Percentiles rank a stretch among this genome's conserved stretches.
phyloP scores from a whole-genome alignment of 257 asterid species.

The Nyctanthes arbortristis region DNA sequence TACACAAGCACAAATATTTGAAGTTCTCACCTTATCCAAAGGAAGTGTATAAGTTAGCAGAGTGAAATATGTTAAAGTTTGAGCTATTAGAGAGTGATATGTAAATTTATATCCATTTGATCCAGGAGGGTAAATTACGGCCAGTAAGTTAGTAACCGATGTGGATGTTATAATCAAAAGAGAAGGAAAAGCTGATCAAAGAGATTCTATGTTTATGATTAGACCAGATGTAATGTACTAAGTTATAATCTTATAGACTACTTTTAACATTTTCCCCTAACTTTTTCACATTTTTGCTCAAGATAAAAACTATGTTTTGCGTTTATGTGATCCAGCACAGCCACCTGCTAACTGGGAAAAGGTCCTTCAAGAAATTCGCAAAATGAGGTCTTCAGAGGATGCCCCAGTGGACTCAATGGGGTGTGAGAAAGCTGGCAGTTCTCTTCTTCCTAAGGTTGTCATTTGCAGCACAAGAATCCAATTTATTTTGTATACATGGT shows the following conservation, averaged over 20 bases:
- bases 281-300: background rate
- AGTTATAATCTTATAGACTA: no score
- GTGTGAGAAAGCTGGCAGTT: conserved; percentile 92
- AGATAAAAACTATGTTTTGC: conserved; percentile 6
- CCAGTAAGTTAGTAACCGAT: background rate
- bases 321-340: conserved; percentile 37
- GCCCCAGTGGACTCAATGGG: conserved; percentile 99
- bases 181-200: conserved; percentile 1
- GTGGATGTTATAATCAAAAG: background rate
- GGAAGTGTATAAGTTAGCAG: background rate
- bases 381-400: conserved; percentile 86
- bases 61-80: no score
- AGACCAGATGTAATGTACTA: no score
- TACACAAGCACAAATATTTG: no score
- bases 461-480: conserved; percentile 6
- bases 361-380: conserved; percentile 75
- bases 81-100: no score
- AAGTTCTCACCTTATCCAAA: background rate
- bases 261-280: no score
- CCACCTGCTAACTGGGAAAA: conserved; percentile 77
- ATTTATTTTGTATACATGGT: no score
- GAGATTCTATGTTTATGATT: background rate
- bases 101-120: background rate
- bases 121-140: no score
- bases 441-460: conserved; percentile 86